Conservation (phyloP, 345 rosid species). For the Brassica carinata region DNA sequence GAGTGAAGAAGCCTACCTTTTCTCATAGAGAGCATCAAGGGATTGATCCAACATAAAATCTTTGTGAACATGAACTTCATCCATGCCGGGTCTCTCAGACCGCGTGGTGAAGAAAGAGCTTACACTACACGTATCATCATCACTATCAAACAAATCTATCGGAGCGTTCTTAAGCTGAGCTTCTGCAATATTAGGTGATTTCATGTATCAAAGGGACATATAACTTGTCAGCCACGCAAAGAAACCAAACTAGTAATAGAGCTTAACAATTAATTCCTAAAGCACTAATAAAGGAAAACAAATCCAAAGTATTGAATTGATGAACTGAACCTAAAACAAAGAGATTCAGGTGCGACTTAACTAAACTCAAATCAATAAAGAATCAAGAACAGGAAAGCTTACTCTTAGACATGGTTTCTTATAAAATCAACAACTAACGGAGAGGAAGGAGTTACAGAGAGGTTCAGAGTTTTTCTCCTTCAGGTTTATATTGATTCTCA, state of each 20-base stretch:
- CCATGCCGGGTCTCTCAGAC: constrained; percentile 58
- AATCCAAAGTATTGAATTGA: not conserved
- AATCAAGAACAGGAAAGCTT: not conserved
- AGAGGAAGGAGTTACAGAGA: not conserved
- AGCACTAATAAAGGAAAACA: not conserved
- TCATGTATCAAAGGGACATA: not conserved
- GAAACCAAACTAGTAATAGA: not conserved
- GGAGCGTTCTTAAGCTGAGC: constrained; percentile 31
- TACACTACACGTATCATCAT: constrained; percentile 74
- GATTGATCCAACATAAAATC: constrained; percentile 75
- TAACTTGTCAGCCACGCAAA: not conserved
- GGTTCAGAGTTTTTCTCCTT: no score
- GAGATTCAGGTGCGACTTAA: not conserved
- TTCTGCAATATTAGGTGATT: constrained; percentile 20
- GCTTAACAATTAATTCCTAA: not conserved
- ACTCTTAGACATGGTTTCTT: not conserved
- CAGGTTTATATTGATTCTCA: no score
- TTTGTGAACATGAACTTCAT: constrained; percentile 62
- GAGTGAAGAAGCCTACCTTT: constrained; percentile 49
- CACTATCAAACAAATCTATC: no score
- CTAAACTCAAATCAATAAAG: no score
- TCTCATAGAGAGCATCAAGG: constrained; percentile 80
- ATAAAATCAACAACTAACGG: not conserved
- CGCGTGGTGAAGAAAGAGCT: constrained; percentile 67
- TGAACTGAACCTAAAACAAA: not conserved